Conservation (phyloP, 106 monocot genomes). For the Xerophyta viscosa region DNA sequence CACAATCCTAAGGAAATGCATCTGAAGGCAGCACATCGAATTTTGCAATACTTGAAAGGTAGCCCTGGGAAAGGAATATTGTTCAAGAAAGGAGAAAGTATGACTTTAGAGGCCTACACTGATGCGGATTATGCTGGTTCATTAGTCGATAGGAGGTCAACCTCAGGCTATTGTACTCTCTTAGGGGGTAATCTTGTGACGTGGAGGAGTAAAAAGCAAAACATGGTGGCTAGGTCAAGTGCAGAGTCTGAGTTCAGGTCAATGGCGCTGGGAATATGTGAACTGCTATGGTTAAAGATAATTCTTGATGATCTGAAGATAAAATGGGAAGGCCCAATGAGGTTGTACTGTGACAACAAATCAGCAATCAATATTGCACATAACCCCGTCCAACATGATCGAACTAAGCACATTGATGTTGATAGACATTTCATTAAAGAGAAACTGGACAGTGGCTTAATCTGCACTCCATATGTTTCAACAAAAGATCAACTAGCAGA, state of each 20-base stretch:
- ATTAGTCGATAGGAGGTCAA: background rate
- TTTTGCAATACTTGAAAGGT: background rate
- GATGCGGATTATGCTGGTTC: background rate
- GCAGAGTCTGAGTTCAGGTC: background rate
- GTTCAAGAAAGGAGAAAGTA: background rate
- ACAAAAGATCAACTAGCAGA: too few species aligned
- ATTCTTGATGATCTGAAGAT: background rate
- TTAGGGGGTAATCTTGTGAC: constrained; percentile 1
- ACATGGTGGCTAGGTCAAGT: too few species aligned
- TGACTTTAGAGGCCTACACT: background rate
- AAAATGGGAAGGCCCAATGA: background rate
- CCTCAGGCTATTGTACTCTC: background rate
- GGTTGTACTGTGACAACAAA: background rate
- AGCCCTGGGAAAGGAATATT: background rate
- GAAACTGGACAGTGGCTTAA: too few species aligned
- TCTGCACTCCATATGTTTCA: too few species aligned
- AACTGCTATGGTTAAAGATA: background rate
- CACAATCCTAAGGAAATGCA: background rate
- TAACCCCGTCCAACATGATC: background rate
- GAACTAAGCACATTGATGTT: background rate
- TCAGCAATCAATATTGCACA: background rate
- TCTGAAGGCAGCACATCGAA: background rate
- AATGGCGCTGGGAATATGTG: background rate
- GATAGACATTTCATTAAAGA: background rate
- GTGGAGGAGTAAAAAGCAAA: constrained; percentile 3